These are phyloP conservation scores for Teratosphaeria destructans DNA, from an alignment of 2,329 filamentous ascomycete species.

Conservation along the genomic window DNA sequence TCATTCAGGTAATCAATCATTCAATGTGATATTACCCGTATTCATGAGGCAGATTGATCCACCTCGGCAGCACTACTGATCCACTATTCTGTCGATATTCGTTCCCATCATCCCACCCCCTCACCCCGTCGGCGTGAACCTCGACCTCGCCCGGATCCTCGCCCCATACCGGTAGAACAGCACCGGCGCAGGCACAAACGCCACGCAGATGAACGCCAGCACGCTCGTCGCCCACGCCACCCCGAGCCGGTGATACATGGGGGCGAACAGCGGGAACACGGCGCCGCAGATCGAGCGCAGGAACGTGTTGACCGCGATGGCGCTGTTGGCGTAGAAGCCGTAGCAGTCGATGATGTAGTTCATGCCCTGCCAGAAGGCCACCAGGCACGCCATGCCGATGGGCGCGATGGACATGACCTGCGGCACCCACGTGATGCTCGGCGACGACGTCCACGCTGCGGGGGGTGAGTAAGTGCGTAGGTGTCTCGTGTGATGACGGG, in stretches of 20 bases:
- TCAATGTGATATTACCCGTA: not conserved
- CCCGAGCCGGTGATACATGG: conserved; percentile 22
- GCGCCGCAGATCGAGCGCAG: conserved; percentile 26
- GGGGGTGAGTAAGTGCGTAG: not conserved
- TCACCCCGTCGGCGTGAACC: conserved; percentile 7
- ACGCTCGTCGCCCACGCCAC: conserved; percentile 22
- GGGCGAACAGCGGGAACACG: conserved; percentile 25
- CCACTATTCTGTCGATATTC: not conserved
- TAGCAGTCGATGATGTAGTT: conserved; percentile 34
- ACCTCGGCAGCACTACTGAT: not conserved
- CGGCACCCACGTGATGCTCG: conserved; percentile 30
- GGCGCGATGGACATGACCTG: conserved; percentile 30
- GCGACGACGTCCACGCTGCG: conserved; percentile 28
- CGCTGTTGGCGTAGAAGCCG: conserved; percentile 27
- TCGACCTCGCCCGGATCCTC: conserved; percentile 13
- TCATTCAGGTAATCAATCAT: not conserved
- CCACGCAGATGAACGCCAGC: conserved; percentile 23
- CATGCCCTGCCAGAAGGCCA: conserved; percentile 26
- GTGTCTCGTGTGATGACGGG: not conserved
- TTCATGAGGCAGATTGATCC: too few relatives aligned
- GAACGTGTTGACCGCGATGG: conserved; percentile 29
- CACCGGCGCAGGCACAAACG: conserved; percentile 16
- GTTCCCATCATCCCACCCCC: not conserved
- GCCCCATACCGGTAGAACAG: conserved; percentile 19
- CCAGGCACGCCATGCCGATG: conserved; percentile 29